A percentile compares a stretch with the other conserved stretches of the same genome.
phyloP scores from a whole-genome alignment of 768 basidiomycete species.

The Boletus rufocinnamomeus region DNA sequence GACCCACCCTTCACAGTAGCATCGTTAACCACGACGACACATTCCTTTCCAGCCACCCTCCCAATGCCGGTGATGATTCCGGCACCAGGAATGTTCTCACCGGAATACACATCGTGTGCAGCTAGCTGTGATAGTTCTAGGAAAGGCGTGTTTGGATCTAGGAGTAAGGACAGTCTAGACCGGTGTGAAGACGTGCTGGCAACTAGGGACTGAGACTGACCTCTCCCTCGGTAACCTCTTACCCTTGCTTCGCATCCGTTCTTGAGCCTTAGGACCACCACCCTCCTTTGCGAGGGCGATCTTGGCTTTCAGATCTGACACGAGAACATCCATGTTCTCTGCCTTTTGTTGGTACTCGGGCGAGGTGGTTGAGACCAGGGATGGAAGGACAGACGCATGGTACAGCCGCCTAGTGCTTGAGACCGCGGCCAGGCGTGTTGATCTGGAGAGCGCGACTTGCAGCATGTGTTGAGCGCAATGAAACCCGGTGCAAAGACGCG shows the following conservation, averaged over 20 bases:
- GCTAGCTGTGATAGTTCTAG: constrained; percentile 86
- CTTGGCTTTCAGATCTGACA: constrained; percentile 63
- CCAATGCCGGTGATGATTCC: constrained; percentile 89
- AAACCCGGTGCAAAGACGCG: neutral
- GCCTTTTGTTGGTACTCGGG: constrained; percentile 72
- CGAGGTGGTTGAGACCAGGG: constrained; percentile 64
- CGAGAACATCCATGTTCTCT: constrained; percentile 67
- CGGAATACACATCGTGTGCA: constrained; percentile 83
- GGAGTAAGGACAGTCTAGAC: constrained; percentile 63
- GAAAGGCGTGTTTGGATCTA: constrained; percentile 89
- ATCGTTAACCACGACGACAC: constrained; percentile 91
- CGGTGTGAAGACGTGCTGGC: constrained; percentile 4
- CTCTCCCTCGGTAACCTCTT: constrained; percentile 85
- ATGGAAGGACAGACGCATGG: constrained; percentile 75
- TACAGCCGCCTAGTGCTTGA: constrained; percentile 41
- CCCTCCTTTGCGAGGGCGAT: constrained; percentile 62
- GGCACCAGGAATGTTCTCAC: constrained; percentile 77
- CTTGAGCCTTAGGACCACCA: constrained; percentile 73
- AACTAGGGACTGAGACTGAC: constrained; percentile 38
- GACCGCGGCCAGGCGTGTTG: constrained; percentile 1
- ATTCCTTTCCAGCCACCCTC: constrained; percentile 77
- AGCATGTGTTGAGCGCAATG: constrained; percentile 20
- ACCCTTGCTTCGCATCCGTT: constrained; percentile 73
- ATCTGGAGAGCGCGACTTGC: constrained; percentile 20
- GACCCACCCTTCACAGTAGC: constrained; percentile 92